Conservation (phyloP, 495 filamentous ascomycete species). For the Penicillium cinerascens region DNA sequence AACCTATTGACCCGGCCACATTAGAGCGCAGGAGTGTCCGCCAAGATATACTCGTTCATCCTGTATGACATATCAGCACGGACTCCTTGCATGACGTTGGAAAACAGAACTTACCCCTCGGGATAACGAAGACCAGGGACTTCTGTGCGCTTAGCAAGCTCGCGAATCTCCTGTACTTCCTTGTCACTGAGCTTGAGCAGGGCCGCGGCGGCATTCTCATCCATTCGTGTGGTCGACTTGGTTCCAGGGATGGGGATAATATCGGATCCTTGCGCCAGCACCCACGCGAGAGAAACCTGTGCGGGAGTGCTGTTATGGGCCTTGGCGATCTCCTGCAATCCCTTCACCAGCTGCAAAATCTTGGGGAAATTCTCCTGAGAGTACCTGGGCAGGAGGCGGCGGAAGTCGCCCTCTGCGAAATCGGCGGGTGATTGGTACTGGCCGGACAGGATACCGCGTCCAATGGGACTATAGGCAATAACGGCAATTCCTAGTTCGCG, state of each 20-base stretch:
- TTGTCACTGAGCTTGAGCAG: slow-evolving; percentile 44
- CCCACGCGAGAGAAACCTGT: slow-evolving; percentile 52
- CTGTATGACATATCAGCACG: background rate
- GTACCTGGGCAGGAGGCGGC: slow-evolving; percentile 42
- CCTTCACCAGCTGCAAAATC: slow-evolving; percentile 42
- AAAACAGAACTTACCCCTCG: slow-evolving; percentile 2
- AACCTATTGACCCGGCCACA: background rate
- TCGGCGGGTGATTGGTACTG: slow-evolving; percentile 41
- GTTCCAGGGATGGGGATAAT: slow-evolving; percentile 59
- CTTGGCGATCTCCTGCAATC: slow-evolving; percentile 40
- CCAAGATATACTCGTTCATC: background rate
- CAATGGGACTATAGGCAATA: slow-evolving; percentile 61
- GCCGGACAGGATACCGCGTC: slow-evolving; percentile 56
- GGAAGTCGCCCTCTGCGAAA: slow-evolving; percentile 43
- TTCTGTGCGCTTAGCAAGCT: background rate
- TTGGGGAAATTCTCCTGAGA: slow-evolving; percentile 45
- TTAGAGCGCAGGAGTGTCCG: background rate
- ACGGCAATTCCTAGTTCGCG: slow-evolving; percentile 60
- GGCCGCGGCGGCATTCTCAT: slow-evolving; percentile 53
- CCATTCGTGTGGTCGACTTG: slow-evolving; percentile 50
- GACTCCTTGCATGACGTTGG: background rate
- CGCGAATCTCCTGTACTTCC: slow-evolving; percentile 48
- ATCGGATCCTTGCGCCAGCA: slow-evolving; percentile 50
- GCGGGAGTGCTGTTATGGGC: slow-evolving; percentile 42
- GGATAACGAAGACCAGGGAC: slow-evolving; percentile 10